Evolutionary conservation across 2,329 filamentous ascomycete species (phyloP), one percentile per base, ranked within the genome.

Genomic region (Onygenales sp.): DNA sequence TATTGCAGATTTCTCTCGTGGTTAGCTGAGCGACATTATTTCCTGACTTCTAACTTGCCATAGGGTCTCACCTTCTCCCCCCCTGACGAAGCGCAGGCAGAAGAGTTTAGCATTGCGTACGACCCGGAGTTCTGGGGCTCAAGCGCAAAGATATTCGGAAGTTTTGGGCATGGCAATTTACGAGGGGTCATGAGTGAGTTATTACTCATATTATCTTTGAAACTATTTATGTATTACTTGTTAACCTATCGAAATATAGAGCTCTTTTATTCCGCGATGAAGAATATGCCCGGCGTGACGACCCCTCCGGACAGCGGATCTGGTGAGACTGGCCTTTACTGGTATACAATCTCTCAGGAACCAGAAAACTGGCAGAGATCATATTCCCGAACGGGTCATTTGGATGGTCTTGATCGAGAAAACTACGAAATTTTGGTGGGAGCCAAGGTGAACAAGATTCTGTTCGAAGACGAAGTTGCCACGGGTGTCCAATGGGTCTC

Each of bases 151-250:
- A 51, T 51, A 17, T 51, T 31, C 11, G 48, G 21, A 3, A 51
- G 9, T 17, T 51, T 51, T 36, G 35, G 36, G 5, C 14, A 42
- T 14, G 48, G 35, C 2, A 36, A 49, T 43, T 43, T 51, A 14
- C n/a, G 14, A 7, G 48, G 48, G 27, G 36, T 42, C 35, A 51
- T 51, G 48, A 51, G 48, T 51, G 42, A 51, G 36, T 17, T 39
- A 5, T 3, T 39, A 7, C 13, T 39, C 5, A 27, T 27, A 27
- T 27, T 27, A 27, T 27, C 21, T 1, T 27, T 27, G 21, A 27
- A 39, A 39, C 31, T 27, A 33, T 9, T 32, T 47, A 13, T n/a
- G 7, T 4, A 13, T 47, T 7, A 8, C 21, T 17, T 17, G 8
- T 8, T 47, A 17, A 31, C 44, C 31, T 32, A 32, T 31, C 11